Percentiles rank a stretch among this genome's conserved stretches.
phyloP scores from a whole-genome alignment of 257 asterid genomes.

The Cruciata laevipes region DNA sequence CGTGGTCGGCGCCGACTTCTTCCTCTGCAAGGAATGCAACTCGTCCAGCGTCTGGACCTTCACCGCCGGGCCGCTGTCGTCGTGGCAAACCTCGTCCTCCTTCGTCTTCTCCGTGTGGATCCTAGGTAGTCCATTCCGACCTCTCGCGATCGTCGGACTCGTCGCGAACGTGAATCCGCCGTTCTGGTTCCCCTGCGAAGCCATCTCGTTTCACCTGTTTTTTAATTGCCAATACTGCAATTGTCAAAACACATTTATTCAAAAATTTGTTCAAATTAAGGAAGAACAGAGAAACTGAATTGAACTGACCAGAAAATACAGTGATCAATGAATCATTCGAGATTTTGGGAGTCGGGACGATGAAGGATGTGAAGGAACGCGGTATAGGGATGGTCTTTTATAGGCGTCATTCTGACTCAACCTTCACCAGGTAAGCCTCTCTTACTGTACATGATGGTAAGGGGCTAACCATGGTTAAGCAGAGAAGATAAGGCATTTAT shows the following conservation, averaged over 20 bases:
- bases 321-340: conserved; percentile 12
- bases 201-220: conserved; percentile 13
- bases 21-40: conserved; percentile 84
- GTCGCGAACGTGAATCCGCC: conserved; percentile 51
- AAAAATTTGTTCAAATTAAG: background rate
- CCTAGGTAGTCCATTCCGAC: conserved; percentile 51
- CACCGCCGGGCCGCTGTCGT: conserved; percentile 65
- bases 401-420: conserved; percentile 11
- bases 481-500: conserved; percentile 2
- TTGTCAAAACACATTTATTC: no score
- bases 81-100: conserved; percentile 57
- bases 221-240: background rate
- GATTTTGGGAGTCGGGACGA: background rate
- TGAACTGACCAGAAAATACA: background rate
- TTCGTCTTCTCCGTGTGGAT: conserved; percentile 58
- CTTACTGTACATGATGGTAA: background rate
- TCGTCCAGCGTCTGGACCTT: conserved; percentile 79
- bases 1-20: conserved; percentile 75
- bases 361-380: conserved; percentile 7
- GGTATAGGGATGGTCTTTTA: conserved; percentile 3
- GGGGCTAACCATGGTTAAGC: conserved; percentile 13
- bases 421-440: conserved; percentile 18
- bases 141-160: conserved; percentile 23
- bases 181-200: conserved; percentile 25
- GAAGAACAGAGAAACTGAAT: background rate